Evolutionary conservation across 192 early-diverging fungal species (phyloP).

Genomic region (Coemansia sp.): DNA sequence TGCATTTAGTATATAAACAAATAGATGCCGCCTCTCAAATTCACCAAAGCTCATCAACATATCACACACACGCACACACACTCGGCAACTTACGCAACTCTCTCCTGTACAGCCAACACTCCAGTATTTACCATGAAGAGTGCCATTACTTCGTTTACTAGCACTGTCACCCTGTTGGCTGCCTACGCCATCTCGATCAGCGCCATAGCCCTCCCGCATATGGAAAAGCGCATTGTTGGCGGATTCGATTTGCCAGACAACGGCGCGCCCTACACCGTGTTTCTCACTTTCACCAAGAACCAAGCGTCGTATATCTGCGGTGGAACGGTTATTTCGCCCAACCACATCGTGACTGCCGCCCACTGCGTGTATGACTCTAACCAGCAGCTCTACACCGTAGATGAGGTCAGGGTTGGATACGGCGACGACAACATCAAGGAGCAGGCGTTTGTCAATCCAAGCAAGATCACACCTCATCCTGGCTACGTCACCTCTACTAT

Average conservation of each 20-base stretch:
- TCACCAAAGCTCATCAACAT: not conserved
- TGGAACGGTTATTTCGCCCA: conserved; percentile 25
- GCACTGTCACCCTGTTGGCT: conserved; percentile 1
- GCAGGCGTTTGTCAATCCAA: not conserved
- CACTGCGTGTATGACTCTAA: conserved; percentile 15
- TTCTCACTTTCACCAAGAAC: not conserved
- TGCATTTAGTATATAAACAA: not conserved
- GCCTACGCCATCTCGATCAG: conserved; percentile 1
- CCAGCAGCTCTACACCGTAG: not conserved
- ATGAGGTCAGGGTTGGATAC: conserved; percentile 11
- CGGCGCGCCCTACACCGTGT: conserved; percentile 10
- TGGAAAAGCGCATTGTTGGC: conserved; percentile 22
- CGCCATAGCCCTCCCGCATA: conserved; percentile 5
- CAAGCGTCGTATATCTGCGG: conserved; percentile 13
- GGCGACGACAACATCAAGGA: conserved; percentile 6
- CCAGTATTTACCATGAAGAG: conserved; percentile 1
- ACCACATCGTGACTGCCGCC: conserved; percentile 22
- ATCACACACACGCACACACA: not conserved
- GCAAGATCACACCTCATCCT: conserved; percentile 12
- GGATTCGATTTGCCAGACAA: not conserved
- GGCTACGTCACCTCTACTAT: not conserved
- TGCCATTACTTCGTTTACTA: not conserved
- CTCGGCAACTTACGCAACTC: not conserved
- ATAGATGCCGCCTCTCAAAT: not conserved
- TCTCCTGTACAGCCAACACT: not conserved